Conservation (phyloP, 2,329 filamentous ascomycete species). For the Aureobasidium zeae region DNA sequence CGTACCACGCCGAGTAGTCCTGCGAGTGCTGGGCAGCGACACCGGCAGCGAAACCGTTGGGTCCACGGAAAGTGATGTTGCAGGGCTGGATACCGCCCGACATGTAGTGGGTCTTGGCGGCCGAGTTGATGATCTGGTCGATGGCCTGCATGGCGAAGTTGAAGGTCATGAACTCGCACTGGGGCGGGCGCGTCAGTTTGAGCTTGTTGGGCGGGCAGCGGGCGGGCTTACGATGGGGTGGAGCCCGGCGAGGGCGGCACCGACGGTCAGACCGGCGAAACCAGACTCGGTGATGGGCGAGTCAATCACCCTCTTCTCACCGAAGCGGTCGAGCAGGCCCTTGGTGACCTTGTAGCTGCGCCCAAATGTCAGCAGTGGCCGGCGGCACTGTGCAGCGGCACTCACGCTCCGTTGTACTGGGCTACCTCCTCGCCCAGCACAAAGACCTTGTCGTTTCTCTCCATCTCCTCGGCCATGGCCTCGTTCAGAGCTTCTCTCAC, state of each 20-base stretch:
- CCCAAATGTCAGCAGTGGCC: conserved; percentile 30
- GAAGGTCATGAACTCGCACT: conserved; percentile 99
- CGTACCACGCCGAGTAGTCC: conserved; percentile 98
- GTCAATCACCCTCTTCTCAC: conserved; percentile 94
- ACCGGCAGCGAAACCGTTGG: conserved; percentile 94
- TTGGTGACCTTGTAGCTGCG: conserved; percentile 93
- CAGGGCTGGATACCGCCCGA: conserved; percentile 98
- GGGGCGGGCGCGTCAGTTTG: conserved; percentile 19
- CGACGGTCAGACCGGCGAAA: conserved; percentile 87
- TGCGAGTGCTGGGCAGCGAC: conserved; percentile 97
- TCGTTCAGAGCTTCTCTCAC: conserved; percentile 97
- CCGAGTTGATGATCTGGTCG: conserved; percentile 99
- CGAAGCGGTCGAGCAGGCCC: conserved; percentile 92
- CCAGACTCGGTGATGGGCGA: conserved; percentile 97
- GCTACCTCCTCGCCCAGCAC: conserved; percentile 96
- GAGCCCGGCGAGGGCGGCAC: conserved; percentile 87
- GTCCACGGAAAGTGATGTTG: conserved; percentile 98
- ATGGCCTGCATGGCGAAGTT: conserved; percentile 99
- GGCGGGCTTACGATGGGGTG: conserved; percentile 68
- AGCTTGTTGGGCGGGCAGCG: neutral
- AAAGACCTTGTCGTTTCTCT: conserved; percentile 89
- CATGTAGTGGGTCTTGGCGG: conserved; percentile 99
- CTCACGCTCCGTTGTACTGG: conserved; percentile 93
- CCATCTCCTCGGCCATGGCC: conserved; percentile 94
- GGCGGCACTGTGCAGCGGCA: conserved; percentile 17